Evolutionary conservation across 2,329 filamentous ascomycete genomes (phyloP).

Genomic region (Fusarium sterilihyphosum): DNA sequence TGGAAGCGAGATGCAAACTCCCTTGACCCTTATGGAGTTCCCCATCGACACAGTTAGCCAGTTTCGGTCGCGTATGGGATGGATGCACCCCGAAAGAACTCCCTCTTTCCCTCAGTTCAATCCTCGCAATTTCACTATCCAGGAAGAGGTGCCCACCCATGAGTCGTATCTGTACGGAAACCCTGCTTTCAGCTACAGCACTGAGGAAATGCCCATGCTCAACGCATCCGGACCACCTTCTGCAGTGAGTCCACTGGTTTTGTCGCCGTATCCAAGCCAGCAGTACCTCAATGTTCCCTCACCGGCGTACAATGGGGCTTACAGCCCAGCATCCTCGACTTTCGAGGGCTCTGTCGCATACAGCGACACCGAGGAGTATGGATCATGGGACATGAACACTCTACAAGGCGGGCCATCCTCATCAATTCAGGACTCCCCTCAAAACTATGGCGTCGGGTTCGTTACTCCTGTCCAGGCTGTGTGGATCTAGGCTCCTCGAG

Average conservation of each 20-base stretch:
- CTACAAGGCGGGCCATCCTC: slow-evolving; percentile 58
- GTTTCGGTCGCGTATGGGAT: slow-evolving; percentile 76
- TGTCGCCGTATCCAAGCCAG: slow-evolving; percentile 64
- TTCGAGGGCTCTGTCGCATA: slow-evolving; percentile 71
- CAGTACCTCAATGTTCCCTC: slow-evolving; percentile 73
- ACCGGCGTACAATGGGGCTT: slow-evolving; percentile 65
- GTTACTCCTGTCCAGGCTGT: slow-evolving; percentile 70
- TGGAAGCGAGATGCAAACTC: slow-evolving; percentile 68
- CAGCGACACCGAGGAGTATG: slow-evolving; percentile 69
- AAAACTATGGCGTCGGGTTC: slow-evolving; percentile 64
- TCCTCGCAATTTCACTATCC: slow-evolving; percentile 63
- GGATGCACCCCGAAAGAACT: slow-evolving; percentile 68
- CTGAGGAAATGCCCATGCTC: slow-evolving; percentile 68
- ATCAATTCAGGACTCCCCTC: slow-evolving; percentile 56
- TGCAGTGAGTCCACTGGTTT: slow-evolving; percentile 63
- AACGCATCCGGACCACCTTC: slow-evolving; percentile 55
- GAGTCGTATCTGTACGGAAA: slow-evolving; percentile 64
- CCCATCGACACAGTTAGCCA: slow-evolving; percentile 75
- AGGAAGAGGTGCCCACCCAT: slow-evolving; percentile 55
- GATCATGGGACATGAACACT: slow-evolving; percentile 58
- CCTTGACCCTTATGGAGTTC: slow-evolving; percentile 75
- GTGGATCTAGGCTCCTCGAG: slow-evolving; percentile 64
- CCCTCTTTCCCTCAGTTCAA: slow-evolving; percentile 70
- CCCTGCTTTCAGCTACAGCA: slow-evolving; percentile 71
- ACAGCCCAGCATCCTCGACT: slow-evolving; percentile 71